Percentiles rank a stretch among this genome's conserved stretches.
phyloP scores from a whole-genome alignment of 495 filamentous ascomycete genomes.

The Niebla homalea region DNA sequence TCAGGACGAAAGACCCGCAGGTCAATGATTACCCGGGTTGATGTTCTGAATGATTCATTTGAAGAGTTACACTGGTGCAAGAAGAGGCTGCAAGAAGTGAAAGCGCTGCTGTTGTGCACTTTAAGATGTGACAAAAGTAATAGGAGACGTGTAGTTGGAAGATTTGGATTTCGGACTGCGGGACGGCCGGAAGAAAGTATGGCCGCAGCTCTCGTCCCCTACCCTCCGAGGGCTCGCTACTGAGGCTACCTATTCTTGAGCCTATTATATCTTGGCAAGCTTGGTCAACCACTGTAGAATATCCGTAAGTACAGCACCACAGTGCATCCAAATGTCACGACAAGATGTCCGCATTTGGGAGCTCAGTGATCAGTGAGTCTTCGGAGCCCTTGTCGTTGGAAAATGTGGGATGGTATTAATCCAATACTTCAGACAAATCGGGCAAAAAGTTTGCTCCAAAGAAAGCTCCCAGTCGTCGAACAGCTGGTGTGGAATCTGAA shows the following conservation, averaged over 20 bases:
- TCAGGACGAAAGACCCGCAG: conserved; percentile 38
- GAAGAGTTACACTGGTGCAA: not conserved
- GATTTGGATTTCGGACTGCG: not conserved
- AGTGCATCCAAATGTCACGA: too few relatives aligned
- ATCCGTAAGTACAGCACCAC: too few relatives aligned
- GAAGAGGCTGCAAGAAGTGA: not conserved
- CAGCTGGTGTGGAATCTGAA: conserved; percentile 22
- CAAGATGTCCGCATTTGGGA: conserved; percentile 41
- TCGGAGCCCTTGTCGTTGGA: not conserved
- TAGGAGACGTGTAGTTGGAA: conserved; percentile 6
- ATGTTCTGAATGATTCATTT: not conserved
- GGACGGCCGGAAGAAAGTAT: not conserved
- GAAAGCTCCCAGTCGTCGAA: conserved; percentile 32
- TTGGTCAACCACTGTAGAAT: too few relatives aligned
- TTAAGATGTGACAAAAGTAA: not conserved
- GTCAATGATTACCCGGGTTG: not conserved
- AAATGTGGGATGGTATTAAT: not conserved
- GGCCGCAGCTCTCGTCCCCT: not conserved
- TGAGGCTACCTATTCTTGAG: too few relatives aligned
- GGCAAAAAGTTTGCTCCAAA: conserved; percentile 44
- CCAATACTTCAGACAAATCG: conserved; percentile 32
- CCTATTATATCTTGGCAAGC: too few relatives aligned
- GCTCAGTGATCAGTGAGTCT: conserved; percentile 43
- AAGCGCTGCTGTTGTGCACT: not conserved
- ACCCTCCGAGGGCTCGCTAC: too few relatives aligned